Evolutionary conservation across 192 early-diverging fungal species (phyloP).

Genomic region (Coemansia sp.): DNA sequence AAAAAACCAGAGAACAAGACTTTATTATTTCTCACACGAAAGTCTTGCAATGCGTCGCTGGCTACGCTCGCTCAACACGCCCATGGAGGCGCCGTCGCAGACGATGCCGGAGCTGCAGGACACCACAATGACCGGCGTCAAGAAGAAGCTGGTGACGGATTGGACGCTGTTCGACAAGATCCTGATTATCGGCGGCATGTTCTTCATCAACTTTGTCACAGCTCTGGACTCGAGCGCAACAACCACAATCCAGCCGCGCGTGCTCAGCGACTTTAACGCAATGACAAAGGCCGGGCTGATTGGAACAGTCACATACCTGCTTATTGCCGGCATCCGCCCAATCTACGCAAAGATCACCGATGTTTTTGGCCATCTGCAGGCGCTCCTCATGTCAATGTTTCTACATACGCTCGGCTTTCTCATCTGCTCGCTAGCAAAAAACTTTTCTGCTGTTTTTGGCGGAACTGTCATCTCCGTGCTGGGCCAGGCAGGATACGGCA

Average conservation of each 20-base stretch:
- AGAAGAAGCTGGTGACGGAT: conserved; percentile 49
- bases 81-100: conserved; percentile 2
- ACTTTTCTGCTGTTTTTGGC: conserved; percentile 38
- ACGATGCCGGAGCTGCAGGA: conserved; percentile 2
- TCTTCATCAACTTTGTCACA: conserved; percentile 48
- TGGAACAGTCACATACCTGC: conserved; percentile 35
- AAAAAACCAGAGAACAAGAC: background rate
- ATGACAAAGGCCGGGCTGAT: conserved; percentile 31
- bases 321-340: conserved; percentile 36
- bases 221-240: conserved; percentile 42
- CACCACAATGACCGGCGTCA: conserved; percentile 42
- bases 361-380: conserved; percentile 40
- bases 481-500: conserved; percentile 42
- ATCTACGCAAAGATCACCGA: conserved; percentile 44
- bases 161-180: conserved; percentile 38
- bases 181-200: conserved; percentile 36
- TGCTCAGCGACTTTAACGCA: conserved; percentile 46
- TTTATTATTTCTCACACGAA: background rate
- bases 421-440: conserved; percentile 30
- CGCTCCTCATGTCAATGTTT: conserved; percentile 16
- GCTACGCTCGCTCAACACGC: conserved; percentile 9
- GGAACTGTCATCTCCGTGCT: conserved; percentile 47
- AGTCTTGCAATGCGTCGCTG: background rate
- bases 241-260: conserved; percentile 27
- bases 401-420: conserved; percentile 38